phyloP scores from a whole-genome alignment of 768 basidiomycete genomes.

The Lactifluus subvellereus region DNA sequence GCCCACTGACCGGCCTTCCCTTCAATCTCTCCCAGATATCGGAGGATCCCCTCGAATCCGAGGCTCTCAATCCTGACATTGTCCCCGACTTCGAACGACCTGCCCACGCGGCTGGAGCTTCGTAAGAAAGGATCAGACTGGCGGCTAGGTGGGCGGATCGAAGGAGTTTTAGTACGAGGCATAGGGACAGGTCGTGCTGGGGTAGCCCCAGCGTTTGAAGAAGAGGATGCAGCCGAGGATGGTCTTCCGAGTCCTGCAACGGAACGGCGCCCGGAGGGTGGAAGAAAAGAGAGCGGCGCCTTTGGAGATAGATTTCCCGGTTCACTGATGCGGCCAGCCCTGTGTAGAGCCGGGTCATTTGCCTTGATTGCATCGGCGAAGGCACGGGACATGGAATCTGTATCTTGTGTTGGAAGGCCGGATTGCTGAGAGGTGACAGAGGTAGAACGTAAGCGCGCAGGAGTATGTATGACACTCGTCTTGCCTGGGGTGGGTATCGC shows the following conservation, averaged over 20 bases:
- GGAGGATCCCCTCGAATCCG: constrained; percentile 79
- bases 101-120: constrained; percentile 40
- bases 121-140: constrained; percentile 54
- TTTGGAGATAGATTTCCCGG: constrained; percentile 43
- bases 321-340: constrained; percentile 38
- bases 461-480: constrained; percentile 55
- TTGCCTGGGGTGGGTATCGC: constrained; percentile 46
- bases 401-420: constrained; percentile 34
- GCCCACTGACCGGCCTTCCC: constrained; percentile 91
- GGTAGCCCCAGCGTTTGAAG: constrained; percentile 35
- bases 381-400: constrained; percentile 61
- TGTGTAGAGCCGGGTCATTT: constrained; percentile 74
- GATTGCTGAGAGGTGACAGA: constrained; percentile 42
- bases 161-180: constrained; percentile 46
- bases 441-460: constrained; percentile 63
- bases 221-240: constrained; percentile 56
- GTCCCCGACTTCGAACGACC: constrained; percentile 66
- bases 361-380: constrained; percentile 75
- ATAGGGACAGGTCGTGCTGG: constrained; percentile 27
- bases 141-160: constrained; percentile 57
- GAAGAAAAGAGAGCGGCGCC: constrained; percentile 32
- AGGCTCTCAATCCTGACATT: constrained; percentile 82
- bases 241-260: constrained; percentile 45
- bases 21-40: constrained; percentile 79
- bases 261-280: constrained; percentile 39